Evolutionary conservation across 139 green algal species (phyloP).

Genomic region (Spirogloea muscicola): DNA sequence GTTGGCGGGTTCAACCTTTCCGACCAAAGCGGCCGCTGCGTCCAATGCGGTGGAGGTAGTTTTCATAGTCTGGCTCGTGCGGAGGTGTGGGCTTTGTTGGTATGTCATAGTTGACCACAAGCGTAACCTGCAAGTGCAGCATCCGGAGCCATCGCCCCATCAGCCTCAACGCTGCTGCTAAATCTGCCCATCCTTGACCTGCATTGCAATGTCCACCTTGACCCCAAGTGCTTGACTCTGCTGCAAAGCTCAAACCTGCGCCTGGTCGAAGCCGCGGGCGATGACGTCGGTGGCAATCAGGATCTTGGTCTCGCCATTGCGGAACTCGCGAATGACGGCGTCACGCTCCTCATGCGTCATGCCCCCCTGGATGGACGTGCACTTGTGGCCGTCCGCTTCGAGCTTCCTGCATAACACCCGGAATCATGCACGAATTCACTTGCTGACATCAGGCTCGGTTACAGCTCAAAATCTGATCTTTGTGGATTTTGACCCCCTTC

Average conservation of each 20-base stretch:
- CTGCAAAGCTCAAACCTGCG: constrained; percentile 61
- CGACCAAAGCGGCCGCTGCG: constrained; percentile 88
- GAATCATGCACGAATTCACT: no score
- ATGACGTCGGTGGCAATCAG: constrained; percentile 96
- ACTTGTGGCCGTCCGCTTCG: constrained; percentile 82
- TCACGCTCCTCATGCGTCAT: constrained; percentile 81
- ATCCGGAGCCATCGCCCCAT: neutral
- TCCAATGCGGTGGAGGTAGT: constrained; percentile 97
- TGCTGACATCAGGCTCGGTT: no score
- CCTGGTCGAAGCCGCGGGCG: constrained; percentile 92
- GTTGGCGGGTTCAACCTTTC: constrained; percentile 73
- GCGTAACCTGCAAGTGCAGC: constrained; percentile 76
- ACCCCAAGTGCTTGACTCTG: neutral
- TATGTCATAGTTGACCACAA: constrained; percentile 98
- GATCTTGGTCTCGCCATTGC: constrained; percentile 55
- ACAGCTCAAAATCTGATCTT: no score
- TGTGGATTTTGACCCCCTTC: no score
- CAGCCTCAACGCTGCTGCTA: neutral
- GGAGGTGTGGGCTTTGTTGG: constrained; percentile 64
- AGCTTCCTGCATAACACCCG: constrained; percentile 7
- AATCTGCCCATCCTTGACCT: no score
- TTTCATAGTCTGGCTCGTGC: constrained; percentile 88
- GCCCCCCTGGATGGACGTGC: constrained; percentile 79
- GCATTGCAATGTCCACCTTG: no score
- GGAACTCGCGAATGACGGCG: constrained; percentile 64